These are phyloP conservation scores for Aspergillus olivimuriae DNA, from an alignment of 495 filamentous ascomycete genomes.

Conservation along the genomic window DNA sequence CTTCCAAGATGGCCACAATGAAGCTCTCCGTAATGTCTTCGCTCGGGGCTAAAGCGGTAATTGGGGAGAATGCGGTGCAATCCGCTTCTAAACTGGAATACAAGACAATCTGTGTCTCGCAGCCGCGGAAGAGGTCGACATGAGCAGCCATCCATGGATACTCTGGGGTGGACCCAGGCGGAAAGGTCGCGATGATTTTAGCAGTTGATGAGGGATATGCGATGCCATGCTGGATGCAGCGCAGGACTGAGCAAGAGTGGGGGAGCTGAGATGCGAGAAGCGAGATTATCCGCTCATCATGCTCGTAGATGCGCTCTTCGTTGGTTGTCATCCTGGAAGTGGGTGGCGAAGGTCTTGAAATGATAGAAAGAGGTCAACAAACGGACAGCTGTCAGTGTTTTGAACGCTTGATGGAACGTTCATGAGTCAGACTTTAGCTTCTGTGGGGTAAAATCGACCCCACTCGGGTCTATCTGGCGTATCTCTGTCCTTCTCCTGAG, in stretches of 20 bases:
- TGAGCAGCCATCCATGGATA: slow-evolving; percentile 45
- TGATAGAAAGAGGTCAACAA: too few relatives aligned
- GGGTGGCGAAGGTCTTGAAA: too few relatives aligned
- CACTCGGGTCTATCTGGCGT: too few relatives aligned
- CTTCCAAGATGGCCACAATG: neutral
- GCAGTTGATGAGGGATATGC: slow-evolving; percentile 32
- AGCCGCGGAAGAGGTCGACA: slow-evolving; percentile 49
- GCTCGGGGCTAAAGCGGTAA: too few relatives aligned
- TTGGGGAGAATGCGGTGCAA: too few relatives aligned
- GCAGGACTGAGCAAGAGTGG: slow-evolving; percentile 48
- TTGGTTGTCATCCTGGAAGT: too few relatives aligned
- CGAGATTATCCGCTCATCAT: slow-evolving; percentile 13
- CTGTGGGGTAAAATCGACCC: too few relatives aligned
- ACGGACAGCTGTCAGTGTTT: too few relatives aligned
- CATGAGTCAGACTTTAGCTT: too few relatives aligned
- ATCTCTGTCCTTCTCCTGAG: too few relatives aligned
- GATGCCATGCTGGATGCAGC: slow-evolving; percentile 49
- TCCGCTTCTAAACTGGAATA: slow-evolving; percentile 48
- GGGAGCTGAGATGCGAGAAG: slow-evolving; percentile 46
- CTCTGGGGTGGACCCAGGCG: neutral
- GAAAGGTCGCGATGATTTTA: slow-evolving; percentile 39
- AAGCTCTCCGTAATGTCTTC: neutral
- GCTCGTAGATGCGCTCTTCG: neutral
- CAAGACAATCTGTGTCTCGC: slow-evolving; percentile 56
- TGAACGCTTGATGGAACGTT: too few relatives aligned